Evolutionary conservation across 202 grass and related monocot species (phyloP), one percentile per base, ranked within the genome.

Genomic region (Hordeum pubiflorum): DNA sequence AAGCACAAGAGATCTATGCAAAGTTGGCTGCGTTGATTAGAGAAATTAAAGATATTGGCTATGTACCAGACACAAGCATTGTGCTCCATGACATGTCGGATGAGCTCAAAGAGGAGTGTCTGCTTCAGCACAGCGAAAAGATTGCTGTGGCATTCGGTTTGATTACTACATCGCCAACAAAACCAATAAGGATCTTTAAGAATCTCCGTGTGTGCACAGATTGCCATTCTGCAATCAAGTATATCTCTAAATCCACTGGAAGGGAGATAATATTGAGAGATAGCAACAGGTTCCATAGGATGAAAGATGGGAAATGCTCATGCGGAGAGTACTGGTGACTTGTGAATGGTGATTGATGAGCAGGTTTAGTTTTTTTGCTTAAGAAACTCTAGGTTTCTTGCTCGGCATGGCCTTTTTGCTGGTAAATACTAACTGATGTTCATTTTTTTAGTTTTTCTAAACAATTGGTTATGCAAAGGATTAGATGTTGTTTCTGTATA

Each of bases 121-220:
- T 97, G 46, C 74, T 91, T 86, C 94, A 92, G 62, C 94, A 97
- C 76, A 97, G 91, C 7, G 94, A 97, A 84, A 97, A 94, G 86
- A 92, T 97, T n/a, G 87, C 94, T 24, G 88, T 91, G 3, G 81
- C 87, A 3, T 97, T 94, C 12, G 89, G 94, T 72, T 88, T 94
- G 55, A 89, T 97, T 81, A 76, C 69, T 50, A 87, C 80, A 15
- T 86, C 83, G n/a, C 83, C 72, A 79, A 69, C 78, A 21, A 92
- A 94, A 82, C 91, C 88, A 12, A 89, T 97, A 79, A 90, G 91
- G 26, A 83, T 94, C 87, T 97, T 97, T 82, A 97, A 97, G 69
- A 97, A 94, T 74, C 89, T 97, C 44, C 79, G 92, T 17, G 91
- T 97, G 18, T 94, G 88, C 2, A 69, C 87, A 77, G 92, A 94